Conservation (phyloP, 1,284 basidiomycete species). For the Marasmius tenuissimus region DNA sequence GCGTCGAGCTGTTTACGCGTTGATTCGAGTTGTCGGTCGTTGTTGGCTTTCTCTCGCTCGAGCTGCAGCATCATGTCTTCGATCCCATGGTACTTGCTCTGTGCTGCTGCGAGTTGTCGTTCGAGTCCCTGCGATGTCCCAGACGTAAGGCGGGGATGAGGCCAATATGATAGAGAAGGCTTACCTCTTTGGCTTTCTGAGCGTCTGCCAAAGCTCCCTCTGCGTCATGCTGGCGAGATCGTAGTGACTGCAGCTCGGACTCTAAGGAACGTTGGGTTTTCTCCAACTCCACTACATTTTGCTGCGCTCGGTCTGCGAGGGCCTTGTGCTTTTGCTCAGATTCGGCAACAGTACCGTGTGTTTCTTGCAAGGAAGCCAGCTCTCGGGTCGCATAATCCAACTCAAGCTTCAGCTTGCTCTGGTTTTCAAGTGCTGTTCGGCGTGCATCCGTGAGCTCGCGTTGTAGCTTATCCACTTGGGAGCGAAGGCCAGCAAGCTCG, state of each 20-base stretch:
- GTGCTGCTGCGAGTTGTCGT: slow-evolving; percentile 70
- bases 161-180: slow-evolving; percentile 17
- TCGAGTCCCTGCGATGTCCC: slow-evolving; percentile 60
- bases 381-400: slow-evolving; percentile 61
- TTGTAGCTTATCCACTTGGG: slow-evolving; percentile 60
- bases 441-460: slow-evolving; percentile 62
- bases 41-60: slow-evolving; percentile 78
- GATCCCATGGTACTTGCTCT: slow-evolving; percentile 79
- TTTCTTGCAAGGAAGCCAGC: slow-evolving; percentile 53
- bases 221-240: slow-evolving; percentile 70
- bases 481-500: slow-evolving; percentile 78
- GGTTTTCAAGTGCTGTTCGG: slow-evolving; percentile 54
- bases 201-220: slow-evolving; percentile 69
- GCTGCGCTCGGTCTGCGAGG: slow-evolving; percentile 53
- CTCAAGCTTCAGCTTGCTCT: slow-evolving; percentile 70
- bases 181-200: slow-evolving; percentile 71
- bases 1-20: slow-evolving; percentile 68
- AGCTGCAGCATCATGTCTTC: slow-evolving; percentile 86
- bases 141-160: slow-evolving; percentile 1
- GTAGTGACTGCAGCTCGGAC: slow-evolving; percentile 72
- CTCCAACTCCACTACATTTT: slow-evolving; percentile 62
- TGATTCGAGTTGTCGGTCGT: slow-evolving; percentile 72
- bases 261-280: slow-evolving; percentile 71
- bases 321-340: slow-evolving; percentile 54
- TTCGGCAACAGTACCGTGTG: slow-evolving; percentile 65